Evolutionary conservation across 2,329 filamentous ascomycete species (phyloP).

Genomic region (Trichoderma atrobrunneum): DNA sequence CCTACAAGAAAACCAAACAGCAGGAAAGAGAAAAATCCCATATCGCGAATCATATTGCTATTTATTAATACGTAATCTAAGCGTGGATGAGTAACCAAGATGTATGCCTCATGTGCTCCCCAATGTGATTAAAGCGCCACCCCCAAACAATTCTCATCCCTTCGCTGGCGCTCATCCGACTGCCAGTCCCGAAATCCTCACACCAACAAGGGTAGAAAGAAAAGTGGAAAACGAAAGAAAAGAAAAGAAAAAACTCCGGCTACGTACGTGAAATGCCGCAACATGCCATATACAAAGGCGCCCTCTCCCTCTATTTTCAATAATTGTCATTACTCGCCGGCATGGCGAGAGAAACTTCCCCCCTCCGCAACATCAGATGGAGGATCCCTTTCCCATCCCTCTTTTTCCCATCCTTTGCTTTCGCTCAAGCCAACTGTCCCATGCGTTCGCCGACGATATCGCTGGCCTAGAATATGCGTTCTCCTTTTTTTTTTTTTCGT

Average conservation of each 20-base stretch:
- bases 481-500: neutral
- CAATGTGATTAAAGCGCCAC: constrained; percentile 1
- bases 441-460: neutral
- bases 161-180: constrained; percentile 8
- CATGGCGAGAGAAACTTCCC: neutral
- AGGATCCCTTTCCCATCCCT: neutral
- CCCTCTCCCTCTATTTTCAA: constrained; percentile 15
- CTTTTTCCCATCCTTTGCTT: neutral
- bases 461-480: neutral
- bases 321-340: neutral
- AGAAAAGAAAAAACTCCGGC: constrained; percentile 16
- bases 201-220: neutral
- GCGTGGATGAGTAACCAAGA: constrained; percentile 16
- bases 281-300: constrained; percentile 26
- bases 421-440: neutral
- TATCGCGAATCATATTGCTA: constrained; percentile 14
- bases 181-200: constrained; percentile 4
- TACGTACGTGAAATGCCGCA: constrained; percentile 20
- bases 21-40: neutral
- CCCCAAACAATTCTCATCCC: constrained; percentile 12
- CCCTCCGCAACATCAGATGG: neutral
- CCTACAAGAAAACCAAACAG: neutral
- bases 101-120: constrained; percentile 17
- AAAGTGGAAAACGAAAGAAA: neutral
- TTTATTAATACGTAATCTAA: constrained; percentile 16